Evolutionary conservation across 2,329 filamentous ascomycete species (phyloP), one percentile per base, ranked within the genome.

Genomic region (Aspergillaceae sp.): DNA sequence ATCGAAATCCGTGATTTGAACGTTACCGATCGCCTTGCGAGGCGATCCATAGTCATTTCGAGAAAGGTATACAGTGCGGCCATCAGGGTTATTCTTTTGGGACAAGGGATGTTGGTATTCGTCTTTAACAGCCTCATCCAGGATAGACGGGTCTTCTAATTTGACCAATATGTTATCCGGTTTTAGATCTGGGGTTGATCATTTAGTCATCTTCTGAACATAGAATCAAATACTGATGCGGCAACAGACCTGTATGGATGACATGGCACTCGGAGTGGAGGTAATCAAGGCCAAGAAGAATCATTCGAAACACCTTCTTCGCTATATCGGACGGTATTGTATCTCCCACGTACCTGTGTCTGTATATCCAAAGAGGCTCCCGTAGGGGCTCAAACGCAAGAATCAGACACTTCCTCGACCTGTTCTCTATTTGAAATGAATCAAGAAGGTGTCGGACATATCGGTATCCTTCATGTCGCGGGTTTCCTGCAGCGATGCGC

Each of bases 211-310:
- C 35, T 11, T 26, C n/a, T 26, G 19, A 36, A 38, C 19, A 49
- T 40, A 38, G 29, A 42, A 19, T 32, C 30, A 32, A 32, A 43
- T 34, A 10, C 29, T 4, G 26, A 47, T 40, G 19, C 28, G 36
- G 29, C 48, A 2, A 48, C 57, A 34, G 42, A 68, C 68, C 67
- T 9, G 69, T 70, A 52, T 73, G 68, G 32, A 73, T 65, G 27
- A 73, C 49, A 45, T 60, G 61, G 46, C 67, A 71, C 44, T 70
- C 61, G 2, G 65, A 55, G 51, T 73, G 68, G 10, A 73, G 58
- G 52, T 70, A 73, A 43, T 71, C 64, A 3, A 73, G 64, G 10
- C 57, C 65, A 42, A 65, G 51, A 4, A 73, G 62, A 7, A 72
- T 58, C 41, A 62, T 57, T 41, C 61, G 59, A 27, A 69, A 41